Evolutionary conservation across 2,329 filamentous ascomycete species (phyloP).

Genomic region (Sarocladium strictum): DNA sequence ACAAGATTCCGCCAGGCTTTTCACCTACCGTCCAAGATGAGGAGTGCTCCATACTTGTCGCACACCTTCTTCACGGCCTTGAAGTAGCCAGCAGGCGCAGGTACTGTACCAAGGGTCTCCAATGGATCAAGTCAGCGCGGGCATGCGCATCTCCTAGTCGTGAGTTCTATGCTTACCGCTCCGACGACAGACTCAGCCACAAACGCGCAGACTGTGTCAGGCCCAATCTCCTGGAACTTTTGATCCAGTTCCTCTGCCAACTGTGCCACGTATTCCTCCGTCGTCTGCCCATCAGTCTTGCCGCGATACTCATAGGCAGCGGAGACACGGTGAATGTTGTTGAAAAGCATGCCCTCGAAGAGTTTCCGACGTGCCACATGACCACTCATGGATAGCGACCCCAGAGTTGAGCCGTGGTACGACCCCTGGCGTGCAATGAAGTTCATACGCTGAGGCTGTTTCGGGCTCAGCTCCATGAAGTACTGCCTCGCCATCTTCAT

Average conservation of each 20-base stretch:
- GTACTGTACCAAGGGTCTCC: conserved; percentile 45
- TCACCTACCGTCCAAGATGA: conserved; percentile 49
- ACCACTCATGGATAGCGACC: conserved; percentile 31
- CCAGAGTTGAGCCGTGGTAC: conserved; percentile 44
- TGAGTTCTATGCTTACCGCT: too few species aligned
- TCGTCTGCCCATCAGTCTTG: conserved; percentile 14
- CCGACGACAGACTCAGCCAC: conserved; percentile 39
- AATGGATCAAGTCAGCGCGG: too few species aligned
- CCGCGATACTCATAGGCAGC: conserved; percentile 20
- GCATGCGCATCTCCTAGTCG: too few species aligned
- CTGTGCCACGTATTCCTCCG: conserved; percentile 28
- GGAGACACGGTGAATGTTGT: conserved; percentile 15
- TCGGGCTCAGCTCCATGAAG: conserved; percentile 30
- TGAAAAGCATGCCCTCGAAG: conserved; percentile 17
- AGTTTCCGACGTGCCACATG: conserved; percentile 14
- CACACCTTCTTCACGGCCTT: conserved; percentile 40
- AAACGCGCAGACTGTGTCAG: conserved; percentile 36
- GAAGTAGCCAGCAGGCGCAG: conserved; percentile 44
- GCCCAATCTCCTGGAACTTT: conserved; percentile 36
- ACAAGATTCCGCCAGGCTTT: too few species aligned
- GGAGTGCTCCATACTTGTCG: conserved; percentile 42
- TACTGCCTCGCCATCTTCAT: conserved; percentile 44
- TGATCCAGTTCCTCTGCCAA: conserved; percentile 35
- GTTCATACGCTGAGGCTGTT: conserved; percentile 24
- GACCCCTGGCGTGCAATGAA: conserved; percentile 35